Base-by-base conservation (phyloP, 2,329 filamentous ascomycete species). In the Exophiala oligosperma region DNA sequence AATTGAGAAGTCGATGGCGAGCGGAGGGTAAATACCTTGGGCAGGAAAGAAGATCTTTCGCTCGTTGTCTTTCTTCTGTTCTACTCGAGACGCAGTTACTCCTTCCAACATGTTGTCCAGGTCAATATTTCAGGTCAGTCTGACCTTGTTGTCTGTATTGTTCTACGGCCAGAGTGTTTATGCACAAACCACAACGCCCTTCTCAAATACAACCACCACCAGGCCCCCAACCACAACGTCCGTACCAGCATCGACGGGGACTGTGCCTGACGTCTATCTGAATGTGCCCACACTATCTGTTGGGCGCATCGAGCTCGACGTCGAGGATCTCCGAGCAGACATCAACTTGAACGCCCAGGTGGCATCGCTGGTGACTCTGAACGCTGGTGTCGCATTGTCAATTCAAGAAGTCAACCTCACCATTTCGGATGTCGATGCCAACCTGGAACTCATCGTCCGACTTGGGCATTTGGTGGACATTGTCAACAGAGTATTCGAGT, bases 331-430 rank as follows among this genome's bases (percentile, higher is more conserved):
- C 17, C 74, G 76, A 58, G 84, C 82, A 2, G 81, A 86, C 59
- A 75, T 86, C 66, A 86, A 85, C 67, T 73, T 87, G 1, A 81
- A 82, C 49, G 83, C 84, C 35, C 78, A 82, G 59, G 76, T 87
- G n/a, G 83, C 84, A 12, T 78, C 77, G 43, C 76, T 87, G 1
- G 84, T 87, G 3, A 70, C 70, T 11, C 70, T 81, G 64, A 81
- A 81, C 61, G 79, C 79, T 0, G 79, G 79, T 55, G 78, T 81
- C 5, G 70, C 73, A 26, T 71, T 80, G 14, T 72, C 71, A 0
- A 72, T 81, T 12, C 67, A 77, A 58, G 77, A 79, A 64, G 74
- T 87, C 67, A 86, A 85, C 70, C 79, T 87, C 66, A 85, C 83
- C 17, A 86, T 87, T 57, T 74, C 78, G 11, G 83, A 86, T 63